phyloP scores from a whole-genome alignment of 345 rosid genomes.

The Pistacia integerrima region DNA sequence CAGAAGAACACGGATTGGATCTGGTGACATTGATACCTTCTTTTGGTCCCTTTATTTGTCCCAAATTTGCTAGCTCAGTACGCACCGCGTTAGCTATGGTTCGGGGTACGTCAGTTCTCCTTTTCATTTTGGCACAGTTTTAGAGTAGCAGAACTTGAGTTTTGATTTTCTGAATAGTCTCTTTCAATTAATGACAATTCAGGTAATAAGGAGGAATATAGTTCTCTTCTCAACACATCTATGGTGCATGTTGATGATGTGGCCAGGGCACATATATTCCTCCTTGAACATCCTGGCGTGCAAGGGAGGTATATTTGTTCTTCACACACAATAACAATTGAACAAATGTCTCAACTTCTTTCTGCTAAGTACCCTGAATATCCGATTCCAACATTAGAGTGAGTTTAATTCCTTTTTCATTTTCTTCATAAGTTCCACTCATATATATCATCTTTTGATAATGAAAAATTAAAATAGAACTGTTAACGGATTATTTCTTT shows the following conservation, averaged over 20 bases:
- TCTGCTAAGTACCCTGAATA: slow-evolving; percentile 34
- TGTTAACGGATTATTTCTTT: neutral
- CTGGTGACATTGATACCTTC: slow-evolving; percentile 42
- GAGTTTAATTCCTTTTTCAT: slow-evolving; percentile 9
- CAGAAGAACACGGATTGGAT: slow-evolving; percentile 34
- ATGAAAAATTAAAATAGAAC: neutral
- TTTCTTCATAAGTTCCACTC: neutral
- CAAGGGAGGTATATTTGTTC: slow-evolving; percentile 49
- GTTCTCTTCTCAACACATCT: neutral
- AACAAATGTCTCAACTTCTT: slow-evolving; percentile 31
- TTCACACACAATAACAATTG: slow-evolving; percentile 9
- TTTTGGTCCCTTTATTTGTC: slow-evolving; percentile 49
- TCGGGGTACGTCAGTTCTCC: slow-evolving; percentile 16
- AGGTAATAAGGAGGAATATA: slow-evolving; percentile 10
- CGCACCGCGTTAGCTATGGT: slow-evolving; percentile 25
- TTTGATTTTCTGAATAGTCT: too few species aligned
- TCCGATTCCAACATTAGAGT: slow-evolving; percentile 26
- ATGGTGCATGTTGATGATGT: slow-evolving; percentile 48
- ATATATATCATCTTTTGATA: neutral
- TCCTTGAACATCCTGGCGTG: slow-evolving; percentile 35
- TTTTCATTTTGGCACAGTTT: too few species aligned
- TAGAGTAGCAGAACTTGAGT: too few species aligned
- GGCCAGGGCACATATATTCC: slow-evolving; percentile 43
- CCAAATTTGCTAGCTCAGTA: slow-evolving; percentile 34
- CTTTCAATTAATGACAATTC: too few species aligned